Conservation (phyloP, 805 yeast species). For the Starmera quercuum region DNA sequence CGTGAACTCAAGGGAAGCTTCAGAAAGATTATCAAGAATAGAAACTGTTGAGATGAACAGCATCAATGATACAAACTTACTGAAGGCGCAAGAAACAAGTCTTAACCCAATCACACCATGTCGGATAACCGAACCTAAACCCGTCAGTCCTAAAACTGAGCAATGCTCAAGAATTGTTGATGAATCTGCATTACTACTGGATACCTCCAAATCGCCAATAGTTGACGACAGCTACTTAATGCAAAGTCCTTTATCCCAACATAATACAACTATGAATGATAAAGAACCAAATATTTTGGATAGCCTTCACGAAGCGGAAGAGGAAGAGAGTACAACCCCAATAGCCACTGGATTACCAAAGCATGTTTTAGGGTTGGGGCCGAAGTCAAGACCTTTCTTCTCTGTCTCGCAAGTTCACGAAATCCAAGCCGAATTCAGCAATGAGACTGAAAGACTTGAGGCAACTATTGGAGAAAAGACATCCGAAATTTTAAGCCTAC, state of each 20-base stretch:
- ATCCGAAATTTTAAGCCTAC: constrained; percentile 7
- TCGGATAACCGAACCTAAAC: constrained; percentile 23
- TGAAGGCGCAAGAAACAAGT: not conserved
- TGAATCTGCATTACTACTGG: constrained; percentile 10
- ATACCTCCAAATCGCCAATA: constrained; percentile 13
- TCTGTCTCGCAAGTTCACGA: constrained; percentile 20
- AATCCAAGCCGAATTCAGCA: constrained; percentile 18
- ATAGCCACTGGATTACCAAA: constrained; percentile 6
- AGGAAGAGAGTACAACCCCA: not conserved
- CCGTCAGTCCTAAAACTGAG: constrained; percentile 22
- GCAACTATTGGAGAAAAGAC: constrained; percentile 13
- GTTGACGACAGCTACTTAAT: constrained; percentile 11
- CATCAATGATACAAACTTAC: not conserved
- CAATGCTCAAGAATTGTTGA: constrained; percentile 17
- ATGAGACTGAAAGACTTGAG: constrained; percentile 14
- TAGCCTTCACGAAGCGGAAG: constrained; percentile 3
- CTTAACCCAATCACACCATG: constrained; percentile 17
- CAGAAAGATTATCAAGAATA: constrained; percentile 20
- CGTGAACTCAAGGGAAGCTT: constrained; percentile 18
- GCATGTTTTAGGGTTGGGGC: constrained; percentile 7
- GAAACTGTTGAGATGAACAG: constrained; percentile 5
- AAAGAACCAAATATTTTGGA: constrained; percentile 6
- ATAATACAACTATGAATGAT: constrained; percentile 2
- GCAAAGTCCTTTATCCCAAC: constrained; percentile 13
- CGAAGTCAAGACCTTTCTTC: constrained; percentile 19